Conservation (phyloP, 2,329 filamentous ascomycete genomes). For the Arthrobotrys entomopaga region DNA sequence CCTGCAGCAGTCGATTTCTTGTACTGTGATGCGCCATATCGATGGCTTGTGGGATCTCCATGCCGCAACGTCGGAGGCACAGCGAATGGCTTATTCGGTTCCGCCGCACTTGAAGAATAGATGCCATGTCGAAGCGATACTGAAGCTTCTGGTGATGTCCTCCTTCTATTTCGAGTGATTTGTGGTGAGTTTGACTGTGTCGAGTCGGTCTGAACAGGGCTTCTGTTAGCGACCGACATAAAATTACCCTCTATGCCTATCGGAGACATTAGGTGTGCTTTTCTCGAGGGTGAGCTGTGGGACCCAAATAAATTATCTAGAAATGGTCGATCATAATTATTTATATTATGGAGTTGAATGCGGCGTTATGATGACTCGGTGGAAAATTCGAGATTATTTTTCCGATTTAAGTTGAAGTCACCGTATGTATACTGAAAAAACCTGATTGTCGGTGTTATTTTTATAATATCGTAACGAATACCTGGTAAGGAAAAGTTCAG, state of each 20-base stretch:
- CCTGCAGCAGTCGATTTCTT: conserved; percentile 1
- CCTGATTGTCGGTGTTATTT: conserved; percentile 9
- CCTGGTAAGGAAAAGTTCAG: conserved; percentile 22
- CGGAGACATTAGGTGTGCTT: conserved; percentile 15
- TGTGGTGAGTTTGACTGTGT: conserved; percentile 15
- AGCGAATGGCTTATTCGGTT: conserved; percentile 39
- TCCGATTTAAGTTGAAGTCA: conserved; percentile 4
- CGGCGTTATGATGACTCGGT: background rate
- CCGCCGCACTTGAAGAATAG: conserved; percentile 32
- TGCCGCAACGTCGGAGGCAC: conserved; percentile 40
- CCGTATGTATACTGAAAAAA: conserved; percentile 7
- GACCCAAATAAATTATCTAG: background rate
- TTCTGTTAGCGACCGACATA: conserved; percentile 46
- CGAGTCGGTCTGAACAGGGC: conserved; percentile 5
- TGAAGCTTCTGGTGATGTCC: conserved; percentile 38
- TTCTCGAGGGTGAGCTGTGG: conserved; percentile 13
- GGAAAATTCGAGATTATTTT: conserved; percentile 1
- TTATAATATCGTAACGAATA: conserved; percentile 35
- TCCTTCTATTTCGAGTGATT: conserved; percentile 10
- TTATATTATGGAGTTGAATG: conserved; percentile 14
- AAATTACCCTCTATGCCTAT: conserved; percentile 17
- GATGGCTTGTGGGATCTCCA: conserved; percentile 22
- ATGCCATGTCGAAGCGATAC: conserved; percentile 47
- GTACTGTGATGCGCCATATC: conserved; percentile 8
- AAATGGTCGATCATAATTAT: conserved; percentile 6